Evolutionary conservation across 768 basidiomycete species (phyloP).

Genomic region (Podaxis mareebaensis): DNA sequence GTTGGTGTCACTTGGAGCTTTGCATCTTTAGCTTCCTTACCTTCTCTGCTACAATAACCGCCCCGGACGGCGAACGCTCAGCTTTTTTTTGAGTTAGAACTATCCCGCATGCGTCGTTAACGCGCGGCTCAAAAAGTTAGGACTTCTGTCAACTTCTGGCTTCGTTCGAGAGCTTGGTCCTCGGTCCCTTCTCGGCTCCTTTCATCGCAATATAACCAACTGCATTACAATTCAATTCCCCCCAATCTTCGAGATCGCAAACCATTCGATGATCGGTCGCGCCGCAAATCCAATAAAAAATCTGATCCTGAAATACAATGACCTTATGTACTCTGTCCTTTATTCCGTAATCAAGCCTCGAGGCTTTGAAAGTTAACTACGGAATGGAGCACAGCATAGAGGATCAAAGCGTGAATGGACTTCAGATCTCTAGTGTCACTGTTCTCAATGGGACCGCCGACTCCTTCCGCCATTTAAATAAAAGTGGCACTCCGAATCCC

Average conservation of each 20-base stretch:
- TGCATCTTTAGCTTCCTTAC: background rate
- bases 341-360: background rate
- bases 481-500: background rate
- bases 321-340: background rate
- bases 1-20: background rate
- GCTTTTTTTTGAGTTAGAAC: too few relatives aligned
- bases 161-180: too few relatives aligned
- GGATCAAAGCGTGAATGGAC: too few relatives aligned
- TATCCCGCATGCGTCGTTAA: too few relatives aligned
- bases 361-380: background rate
- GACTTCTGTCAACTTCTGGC: too few relatives aligned
- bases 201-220: too few relatives aligned
- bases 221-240: background rate
- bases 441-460: background rate
- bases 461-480: background rate
- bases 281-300: background rate
- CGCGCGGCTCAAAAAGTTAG: too few relatives aligned
- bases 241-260: background rate
- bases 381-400: too few relatives aligned
- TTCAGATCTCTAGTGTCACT: too few relatives aligned
- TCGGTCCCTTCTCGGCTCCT: too few relatives aligned
- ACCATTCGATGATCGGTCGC: background rate
- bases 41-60: background rate
- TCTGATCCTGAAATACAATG: background rate
- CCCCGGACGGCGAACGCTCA: too few relatives aligned